Evolutionary conservation across 371 early-diverging fungal species (phyloP), one percentile per base, ranked within the genome.

Genomic region (Apophysomyces trapeziformis): DNA sequence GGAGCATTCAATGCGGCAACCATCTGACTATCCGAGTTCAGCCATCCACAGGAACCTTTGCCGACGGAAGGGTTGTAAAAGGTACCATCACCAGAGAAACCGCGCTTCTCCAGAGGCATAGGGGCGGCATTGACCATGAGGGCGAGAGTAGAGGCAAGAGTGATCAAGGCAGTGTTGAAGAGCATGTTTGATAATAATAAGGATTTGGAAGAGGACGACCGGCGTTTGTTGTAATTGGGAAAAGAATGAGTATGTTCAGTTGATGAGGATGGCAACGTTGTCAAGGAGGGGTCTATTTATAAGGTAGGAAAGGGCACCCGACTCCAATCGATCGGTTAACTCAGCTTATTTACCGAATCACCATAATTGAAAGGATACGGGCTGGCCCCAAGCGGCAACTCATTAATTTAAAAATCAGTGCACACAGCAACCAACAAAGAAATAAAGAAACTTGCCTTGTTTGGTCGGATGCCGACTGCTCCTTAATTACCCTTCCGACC

Each of bases 1-100:
- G 32, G 78, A 68, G 16, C 86, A 85, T 0, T 73, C 57, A 61
- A 63, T 38, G 68, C 68, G 13, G 47, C 68, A 6, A 67, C 68
- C 18, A 57, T 38, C 35, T 67, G 38, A 36, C 26, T 35, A 46
- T 67, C 68, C 9, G 79, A 84, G 47, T 47, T 39, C 11, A 8
- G 26, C 5, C 13, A 36, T 41, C 68, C 68, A 54, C 64, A 65
- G 11, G 58, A 59, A 1, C 58, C 59, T 9, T 21, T 8, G 7
- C 60, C 59, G 11, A 38, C 47, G n/a, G 21, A 21, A 21, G 54
- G 54, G 21, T 65, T 41, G 43, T 54, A 64, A 35, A 41, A 64
- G 39, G 64, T 64, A 39, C 38, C 64, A 18, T 57, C 36, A 18
- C 64, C 64, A 38, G 46, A 50, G 56, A 32, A 45, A 8, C n/a